phyloP scores from a whole-genome alignment of 805 yeast genomes.

The Candida taoyuanica region DNA sequence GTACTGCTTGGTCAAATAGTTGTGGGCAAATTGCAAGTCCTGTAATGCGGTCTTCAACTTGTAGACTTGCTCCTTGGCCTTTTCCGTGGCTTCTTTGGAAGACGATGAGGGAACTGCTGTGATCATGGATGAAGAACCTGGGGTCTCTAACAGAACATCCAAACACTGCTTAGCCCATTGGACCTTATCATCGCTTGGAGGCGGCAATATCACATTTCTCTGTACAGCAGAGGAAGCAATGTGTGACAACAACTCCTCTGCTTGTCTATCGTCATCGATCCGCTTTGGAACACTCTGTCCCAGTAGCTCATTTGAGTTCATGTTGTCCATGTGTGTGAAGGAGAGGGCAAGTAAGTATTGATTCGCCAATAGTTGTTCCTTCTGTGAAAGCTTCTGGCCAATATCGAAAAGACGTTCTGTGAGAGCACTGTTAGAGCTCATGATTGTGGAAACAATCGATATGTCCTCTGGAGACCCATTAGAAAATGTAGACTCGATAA shows the following conservation, averaged over 20 bases:
- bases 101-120: not conserved
- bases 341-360: constrained; percentile 21
- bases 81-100: not conserved
- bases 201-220: constrained; percentile 20
- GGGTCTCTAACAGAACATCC: constrained; percentile 13
- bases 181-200: constrained; percentile 18
- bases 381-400: constrained; percentile 8
- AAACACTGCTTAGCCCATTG: constrained; percentile 27
- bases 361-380: constrained; percentile 4
- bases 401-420: constrained; percentile 9
- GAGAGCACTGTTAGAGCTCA: constrained; percentile 14
- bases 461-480: not conserved
- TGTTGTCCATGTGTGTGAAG: constrained; percentile 22
- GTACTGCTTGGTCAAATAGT: constrained; percentile 60
- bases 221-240: constrained; percentile 26
- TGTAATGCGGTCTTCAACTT: constrained; percentile 52
- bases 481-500: constrained; percentile 9
- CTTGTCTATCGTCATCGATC: constrained; percentile 13
- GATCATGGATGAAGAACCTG: not conserved
- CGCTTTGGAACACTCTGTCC: too few species aligned
- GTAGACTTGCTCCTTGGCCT: constrained; percentile 15
- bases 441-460: constrained; percentile 7
- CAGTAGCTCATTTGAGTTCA: not conserved
- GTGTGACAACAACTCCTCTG: constrained; percentile 24
- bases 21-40: constrained; percentile 69